Conservation (phyloP, 1,284 basidiomycete species). For the Trichosporon asahii region DNA sequence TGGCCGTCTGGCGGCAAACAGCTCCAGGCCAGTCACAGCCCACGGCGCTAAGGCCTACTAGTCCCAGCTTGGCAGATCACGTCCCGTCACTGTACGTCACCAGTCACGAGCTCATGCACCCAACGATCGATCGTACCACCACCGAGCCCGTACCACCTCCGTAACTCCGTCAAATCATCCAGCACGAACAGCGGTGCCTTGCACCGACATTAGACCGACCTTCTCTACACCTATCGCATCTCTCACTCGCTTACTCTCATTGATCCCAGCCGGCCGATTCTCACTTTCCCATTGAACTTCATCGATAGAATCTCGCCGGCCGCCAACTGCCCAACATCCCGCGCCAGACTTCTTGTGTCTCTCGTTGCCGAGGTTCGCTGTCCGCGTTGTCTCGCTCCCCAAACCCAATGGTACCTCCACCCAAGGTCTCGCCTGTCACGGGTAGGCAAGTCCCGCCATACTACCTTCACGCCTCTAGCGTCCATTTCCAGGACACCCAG, state of each 20-base stretch:
- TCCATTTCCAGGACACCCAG: conserved; percentile 76
- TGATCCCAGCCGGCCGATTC: background rate
- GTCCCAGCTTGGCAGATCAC: background rate
- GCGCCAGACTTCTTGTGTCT: background rate
- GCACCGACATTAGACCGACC: background rate
- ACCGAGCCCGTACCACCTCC: background rate
- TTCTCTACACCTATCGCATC: background rate
- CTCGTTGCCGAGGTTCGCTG: background rate
- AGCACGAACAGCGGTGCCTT: too few species aligned
- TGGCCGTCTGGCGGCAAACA: background rate
- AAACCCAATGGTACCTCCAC: conserved; percentile 43
- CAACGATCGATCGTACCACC: background rate
- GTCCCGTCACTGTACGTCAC: background rate
- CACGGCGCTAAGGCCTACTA: background rate
- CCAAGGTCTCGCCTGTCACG: conserved; percentile 64
- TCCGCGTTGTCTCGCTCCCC: background rate
- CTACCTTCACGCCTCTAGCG: conserved; percentile 63
- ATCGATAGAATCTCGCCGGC: background rate
- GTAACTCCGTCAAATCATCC: conserved; percentile 5
- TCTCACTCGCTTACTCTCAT: background rate
- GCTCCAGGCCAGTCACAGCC: background rate
- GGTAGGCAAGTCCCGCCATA: conserved; percentile 55
- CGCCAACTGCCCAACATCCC: background rate
- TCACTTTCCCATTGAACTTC: background rate
- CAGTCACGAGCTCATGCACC: background rate